These are phyloP conservation scores for Scheffersomyces segobiensis DNA, from an alignment of 1,139 yeast genomes.

Conservation along the genomic window DNA sequence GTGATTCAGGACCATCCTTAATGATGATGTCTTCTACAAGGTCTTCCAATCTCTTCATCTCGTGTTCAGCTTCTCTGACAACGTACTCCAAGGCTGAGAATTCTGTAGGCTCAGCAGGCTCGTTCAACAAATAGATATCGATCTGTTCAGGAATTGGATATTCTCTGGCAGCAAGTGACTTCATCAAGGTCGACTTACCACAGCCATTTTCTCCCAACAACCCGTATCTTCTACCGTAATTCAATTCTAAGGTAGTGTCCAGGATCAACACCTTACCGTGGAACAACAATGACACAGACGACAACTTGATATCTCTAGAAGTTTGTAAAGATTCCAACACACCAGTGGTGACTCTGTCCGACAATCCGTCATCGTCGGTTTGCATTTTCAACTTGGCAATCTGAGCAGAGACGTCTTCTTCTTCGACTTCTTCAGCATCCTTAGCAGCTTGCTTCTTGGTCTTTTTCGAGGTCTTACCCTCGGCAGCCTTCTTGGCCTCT, in stretches of 20 bases:
- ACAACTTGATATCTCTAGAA: constrained; percentile 90
- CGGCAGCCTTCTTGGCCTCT: constrained; percentile 67
- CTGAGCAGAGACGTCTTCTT: constrained; percentile 68
- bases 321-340: constrained; percentile 86
- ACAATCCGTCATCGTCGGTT: constrained; percentile 88
- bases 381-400: constrained; percentile 88
- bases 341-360: constrained; percentile 98
- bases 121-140: constrained; percentile 90
- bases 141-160: constrained; percentile 91
- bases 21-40: constrained; percentile 87
- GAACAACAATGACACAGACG: constrained; percentile 87
- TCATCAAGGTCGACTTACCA: constrained; percentile 94
- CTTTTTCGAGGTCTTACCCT: constrained; percentile 69
- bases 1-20: constrained; percentile 92
- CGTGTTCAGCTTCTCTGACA: constrained; percentile 92
- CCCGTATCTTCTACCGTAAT: constrained; percentile 96
- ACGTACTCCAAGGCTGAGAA: constrained; percentile 93
- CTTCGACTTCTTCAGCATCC: constrained; percentile 60
- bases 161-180: constrained; percentile 93
- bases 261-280: constrained; percentile 97
- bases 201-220: constrained; percentile 98
- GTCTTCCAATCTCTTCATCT: constrained; percentile 88
- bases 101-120: constrained; percentile 96
- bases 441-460: constrained; percentile 56
- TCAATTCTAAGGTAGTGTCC: constrained; percentile 88